phyloP scores from a whole-genome alignment of 441 rosid species.

The Capsella rubella region DNA sequence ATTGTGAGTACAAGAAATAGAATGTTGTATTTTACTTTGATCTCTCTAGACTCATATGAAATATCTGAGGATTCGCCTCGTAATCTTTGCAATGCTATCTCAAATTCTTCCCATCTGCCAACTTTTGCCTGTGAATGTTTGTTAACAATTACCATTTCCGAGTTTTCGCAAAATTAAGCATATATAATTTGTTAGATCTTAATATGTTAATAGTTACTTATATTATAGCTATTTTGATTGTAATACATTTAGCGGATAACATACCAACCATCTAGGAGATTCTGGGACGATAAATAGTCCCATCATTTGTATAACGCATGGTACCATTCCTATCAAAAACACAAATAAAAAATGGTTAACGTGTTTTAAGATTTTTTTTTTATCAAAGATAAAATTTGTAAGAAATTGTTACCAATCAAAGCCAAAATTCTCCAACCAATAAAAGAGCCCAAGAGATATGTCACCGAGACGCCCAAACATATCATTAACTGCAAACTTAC shows the following conservation, averaged over 20 bases:
- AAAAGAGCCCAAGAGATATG: slow-evolving; percentile 72
- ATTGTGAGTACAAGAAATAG: slow-evolving; percentile 12
- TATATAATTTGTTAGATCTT: neutral
- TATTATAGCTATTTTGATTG: neutral
- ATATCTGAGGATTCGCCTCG: slow-evolving; percentile 54
- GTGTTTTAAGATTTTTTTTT: neutral
- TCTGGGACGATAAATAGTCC: slow-evolving; percentile 60
- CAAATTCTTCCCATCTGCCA: slow-evolving; percentile 52
- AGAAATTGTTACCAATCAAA: slow-evolving; percentile 52
- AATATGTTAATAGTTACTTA: neutral
- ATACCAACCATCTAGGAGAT: slow-evolving; percentile 71
- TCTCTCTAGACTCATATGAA: slow-evolving; percentile 57
- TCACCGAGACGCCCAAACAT: slow-evolving; percentile 70
- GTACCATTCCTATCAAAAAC: slow-evolving; percentile 48
- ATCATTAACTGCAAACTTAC: slow-evolving; percentile 72
- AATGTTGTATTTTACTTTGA: slow-evolving; percentile 46
- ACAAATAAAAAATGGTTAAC: neutral
- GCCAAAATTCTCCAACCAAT: slow-evolving; percentile 71
- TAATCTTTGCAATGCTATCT: slow-evolving; percentile 50
- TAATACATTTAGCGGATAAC: slow-evolving; percentile 14
- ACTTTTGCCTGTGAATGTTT: slow-evolving; percentile 54
- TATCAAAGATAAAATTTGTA: slow-evolving; percentile 23
- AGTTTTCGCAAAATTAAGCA: neutral
- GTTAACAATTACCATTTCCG: neutral
- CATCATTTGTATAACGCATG: slow-evolving; percentile 56